Evolutionary conservation across 176 grass and related monocot genomes (phyloP).

Genomic region (Cenchrus americanus): DNA sequence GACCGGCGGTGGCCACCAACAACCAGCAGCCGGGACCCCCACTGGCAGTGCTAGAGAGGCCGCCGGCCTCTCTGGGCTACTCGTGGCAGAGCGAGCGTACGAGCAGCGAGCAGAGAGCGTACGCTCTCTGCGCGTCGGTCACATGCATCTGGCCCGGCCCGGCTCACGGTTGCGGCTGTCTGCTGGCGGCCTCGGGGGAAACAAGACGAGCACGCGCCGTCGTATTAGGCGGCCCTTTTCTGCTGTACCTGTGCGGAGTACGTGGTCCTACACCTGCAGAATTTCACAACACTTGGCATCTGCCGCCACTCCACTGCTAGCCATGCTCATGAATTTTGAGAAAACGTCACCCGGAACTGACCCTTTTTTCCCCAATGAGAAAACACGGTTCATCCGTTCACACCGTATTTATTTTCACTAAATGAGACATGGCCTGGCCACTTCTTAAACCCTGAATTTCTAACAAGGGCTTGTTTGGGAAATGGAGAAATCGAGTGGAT

Average conservation of each 20-base stretch:
- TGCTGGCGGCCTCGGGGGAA: not conserved
- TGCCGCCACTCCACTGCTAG: too few relatives aligned
- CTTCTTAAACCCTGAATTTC: not conserved
- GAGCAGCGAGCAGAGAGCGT: too few relatives aligned
- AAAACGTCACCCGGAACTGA: not conserved
- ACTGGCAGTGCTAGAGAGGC: not conserved
- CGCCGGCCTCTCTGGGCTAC: not conserved
- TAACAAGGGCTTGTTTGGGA: too few relatives aligned
- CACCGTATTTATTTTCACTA: too few relatives aligned
- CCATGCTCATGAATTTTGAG: not conserved
- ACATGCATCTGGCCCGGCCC: not conserved
- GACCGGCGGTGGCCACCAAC: not conserved
- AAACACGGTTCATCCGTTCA: not conserved
- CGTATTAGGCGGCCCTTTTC: not conserved
- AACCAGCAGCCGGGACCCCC: not conserved
- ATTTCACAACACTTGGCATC: not conserved
- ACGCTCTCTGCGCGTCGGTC: not conserved
- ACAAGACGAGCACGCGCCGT: not conserved
- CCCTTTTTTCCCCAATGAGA: not conserved
- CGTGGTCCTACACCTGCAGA: not conserved
- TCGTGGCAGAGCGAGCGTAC: not conserved
- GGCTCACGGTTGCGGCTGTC: constrained; percentile 20
- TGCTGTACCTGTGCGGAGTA: not conserved
- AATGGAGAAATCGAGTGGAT: too few relatives aligned
- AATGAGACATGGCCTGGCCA: too few relatives aligned